Evolutionary conservation across 2,329 filamentous ascomycete species (phyloP), one percentile per base, ranked within the genome.

Genomic region (Trichoderma afroharzianum): DNA sequence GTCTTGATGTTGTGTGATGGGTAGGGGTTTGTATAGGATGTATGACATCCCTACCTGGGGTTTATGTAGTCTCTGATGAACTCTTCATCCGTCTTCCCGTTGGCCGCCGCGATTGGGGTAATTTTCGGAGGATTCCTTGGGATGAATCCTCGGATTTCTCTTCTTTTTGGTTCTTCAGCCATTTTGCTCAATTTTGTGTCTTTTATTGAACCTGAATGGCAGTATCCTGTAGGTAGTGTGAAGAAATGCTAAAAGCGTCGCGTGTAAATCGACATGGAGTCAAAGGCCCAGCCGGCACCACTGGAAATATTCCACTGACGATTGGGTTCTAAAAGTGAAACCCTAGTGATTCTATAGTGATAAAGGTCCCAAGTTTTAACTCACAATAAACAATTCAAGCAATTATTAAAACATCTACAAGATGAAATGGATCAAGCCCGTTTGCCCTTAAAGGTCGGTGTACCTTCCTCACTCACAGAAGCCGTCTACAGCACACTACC

Each of bases 11-110:
- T 2, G 3, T n/a, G 30, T 33, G 18, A 33, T 30, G 32, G 63
- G 24, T 7, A 63, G 7, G 28, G 39, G 21, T 6, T 1, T 53
- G 30, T 76, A 8, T 18, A 7, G 36, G 36, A 18, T 43, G 36
- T 18, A 43, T 43, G 36, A 8, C 6, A 43, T 43, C 36, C 36
- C 6, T 43, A 88, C 87, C 80, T 81, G 21, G 83, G 82, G 47
- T 81, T 79, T 9, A 90, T 72, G 73, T 88, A 86, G 15, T 85
- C 79, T 26, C 76, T 74, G 18, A 87, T 75, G 74, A 90, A 90
- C 0, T 83, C 81, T 0, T 82, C 80, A 64, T 89, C 83, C 0
- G 78, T 76, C 73, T 85, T 85, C 28, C 75, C 75, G 72, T 88
- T 88, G 21, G 84, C 87, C 30, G 75, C 74, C 28, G 87, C 84